Evolutionary conservation across 202 grass and related monocot species (phyloP), one percentile per base, ranked within the genome.

Genomic region (Saccharum hybrid): DNA sequence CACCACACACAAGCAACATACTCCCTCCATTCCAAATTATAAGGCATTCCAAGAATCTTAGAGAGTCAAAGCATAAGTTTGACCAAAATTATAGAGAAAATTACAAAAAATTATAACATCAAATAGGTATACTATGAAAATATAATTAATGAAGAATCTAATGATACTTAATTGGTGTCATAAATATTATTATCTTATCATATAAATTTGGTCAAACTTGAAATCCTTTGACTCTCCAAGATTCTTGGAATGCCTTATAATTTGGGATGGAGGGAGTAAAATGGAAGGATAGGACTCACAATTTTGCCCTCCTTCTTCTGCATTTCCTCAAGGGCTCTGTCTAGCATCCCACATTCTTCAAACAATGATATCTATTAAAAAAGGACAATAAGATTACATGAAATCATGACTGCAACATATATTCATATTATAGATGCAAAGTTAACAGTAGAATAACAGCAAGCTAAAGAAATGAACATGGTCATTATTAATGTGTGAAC

Each of bases 271-370:
- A 28, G 28, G 28, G 28, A 28, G 28, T 28, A 77, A 28, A 52
- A 82, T 33, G 30, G 67, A 84, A 87, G 43, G 26, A 56, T 82
- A 59, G 13, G 37, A 61, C 93, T 88, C 83, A 97, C 97, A 85
- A 99, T 99, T 86, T 92, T 99, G 81, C 74, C 73, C 61, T 97
- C 93, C 82, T 94, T 99, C 76, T 85, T 94, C 51, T 91, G 83
- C 93, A 99, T 92, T 74, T 99, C 93, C 46, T 99, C 91, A 81
- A 99, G 88, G 60, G 91, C 91, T 81, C 88, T 92, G 49, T 94
- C 93, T 81, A 94, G 90, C 88, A 92, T 81, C n/a, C 82, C 97
- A 68, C 93, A 86, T 94, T 99, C 93, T 87, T 97, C 97, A 81
- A 94, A 88, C 84, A 99, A 83, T 42, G 97, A 94, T 86, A 99